Percentiles rank a stretch among this genome's conserved stretches.
Conservation (phyloP, 1,284 basidiomycete species). For the Fomitiporia mediterranea region DNA sequence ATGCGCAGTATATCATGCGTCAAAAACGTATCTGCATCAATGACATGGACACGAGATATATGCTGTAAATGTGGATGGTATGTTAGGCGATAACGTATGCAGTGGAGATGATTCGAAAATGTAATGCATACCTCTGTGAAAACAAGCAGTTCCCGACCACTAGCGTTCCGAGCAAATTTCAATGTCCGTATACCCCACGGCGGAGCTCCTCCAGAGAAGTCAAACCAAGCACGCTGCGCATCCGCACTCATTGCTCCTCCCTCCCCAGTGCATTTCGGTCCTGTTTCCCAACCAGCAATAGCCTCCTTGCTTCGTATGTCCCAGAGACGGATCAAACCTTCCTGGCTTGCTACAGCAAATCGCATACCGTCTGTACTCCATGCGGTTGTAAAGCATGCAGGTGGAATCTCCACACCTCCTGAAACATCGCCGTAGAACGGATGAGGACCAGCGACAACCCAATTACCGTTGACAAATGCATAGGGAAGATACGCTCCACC, state of each 20-base stretch:
- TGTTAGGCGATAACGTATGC: not conserved
- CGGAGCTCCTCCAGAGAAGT: slow-evolving; percentile 39
- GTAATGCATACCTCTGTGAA: slow-evolving; percentile 70
- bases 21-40: slow-evolving; percentile 80
- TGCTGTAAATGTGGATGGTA: slow-evolving; percentile 42
- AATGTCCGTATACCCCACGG: slow-evolving; percentile 75
- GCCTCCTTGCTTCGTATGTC: slow-evolving; percentile 70
- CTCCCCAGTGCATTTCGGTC: not conserved
- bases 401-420: not conserved
- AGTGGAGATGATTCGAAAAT: not conserved
- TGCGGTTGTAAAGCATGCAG: slow-evolving; percentile 76
- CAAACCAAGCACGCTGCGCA: not conserved
- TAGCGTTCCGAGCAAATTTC: slow-evolving; percentile 60
- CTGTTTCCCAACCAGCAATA: slow-evolving; percentile 24
- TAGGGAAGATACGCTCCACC: slow-evolving; percentile 33
- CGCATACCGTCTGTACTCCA: slow-evolving; percentile 78
- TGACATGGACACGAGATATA: slow-evolving; percentile 65
- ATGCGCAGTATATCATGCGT: slow-evolving; percentile 65
- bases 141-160: slow-evolving; percentile 62
- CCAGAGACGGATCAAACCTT: slow-evolving; percentile 78
- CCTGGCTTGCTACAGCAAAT: slow-evolving; percentile 84
- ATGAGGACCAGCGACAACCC: slow-evolving; percentile 9
- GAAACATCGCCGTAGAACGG: not conserved
- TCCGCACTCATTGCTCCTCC: not conserved
- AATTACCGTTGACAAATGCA: slow-evolving; percentile 45